phyloP scores from a whole-genome alignment of 2,329 filamentous ascomycete genomes.

The Claviceps maximensis region DNA sequence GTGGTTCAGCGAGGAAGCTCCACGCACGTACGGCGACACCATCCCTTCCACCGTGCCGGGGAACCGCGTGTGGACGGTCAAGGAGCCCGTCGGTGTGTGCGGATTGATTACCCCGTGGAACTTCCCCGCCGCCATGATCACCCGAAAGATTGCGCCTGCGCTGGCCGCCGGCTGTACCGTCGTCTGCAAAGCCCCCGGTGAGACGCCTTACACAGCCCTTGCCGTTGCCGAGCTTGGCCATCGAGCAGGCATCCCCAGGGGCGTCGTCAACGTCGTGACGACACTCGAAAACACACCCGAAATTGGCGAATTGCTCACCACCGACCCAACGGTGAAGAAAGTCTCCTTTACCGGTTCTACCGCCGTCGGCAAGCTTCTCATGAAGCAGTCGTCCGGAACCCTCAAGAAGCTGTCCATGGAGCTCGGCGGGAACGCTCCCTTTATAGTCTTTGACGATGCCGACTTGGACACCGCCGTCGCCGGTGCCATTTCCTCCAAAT shows the following conservation, averaged over 20 bases:
- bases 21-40: constrained; percentile 58
- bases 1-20: constrained; percentile 73
- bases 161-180: constrained; percentile 93
- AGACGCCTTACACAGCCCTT: constrained; percentile 84
- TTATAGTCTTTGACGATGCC: constrained; percentile 94
- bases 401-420: constrained; percentile 79
- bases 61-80: constrained; percentile 65
- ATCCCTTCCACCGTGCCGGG: constrained; percentile 57
- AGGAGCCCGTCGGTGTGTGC: constrained; percentile 74
- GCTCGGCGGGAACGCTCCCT: constrained; percentile 87
- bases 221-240: constrained; percentile 77
- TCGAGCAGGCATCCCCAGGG: constrained; percentile 77
- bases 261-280: constrained; percentile 83
- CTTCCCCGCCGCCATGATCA: constrained; percentile 69
- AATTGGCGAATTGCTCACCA: constrained; percentile 65
- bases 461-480: constrained; percentile 74
- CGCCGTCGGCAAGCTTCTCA: constrained; percentile 57
- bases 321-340: constrained; percentile 62
- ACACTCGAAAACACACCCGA: constrained; percentile 65
- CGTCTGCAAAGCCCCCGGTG: constrained; percentile 78
- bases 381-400: constrained; percentile 77
- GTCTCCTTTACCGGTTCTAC: constrained; percentile 87
- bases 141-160: constrained; percentile 56
- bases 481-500: constrained; percentile 77
- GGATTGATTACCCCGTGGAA: constrained; percentile 81